Percentiles rank a stretch among this genome's conserved stretches.
Conservation (phyloP, 768 basidiomycete genomes). For the Auriculariales sp. region DNA sequence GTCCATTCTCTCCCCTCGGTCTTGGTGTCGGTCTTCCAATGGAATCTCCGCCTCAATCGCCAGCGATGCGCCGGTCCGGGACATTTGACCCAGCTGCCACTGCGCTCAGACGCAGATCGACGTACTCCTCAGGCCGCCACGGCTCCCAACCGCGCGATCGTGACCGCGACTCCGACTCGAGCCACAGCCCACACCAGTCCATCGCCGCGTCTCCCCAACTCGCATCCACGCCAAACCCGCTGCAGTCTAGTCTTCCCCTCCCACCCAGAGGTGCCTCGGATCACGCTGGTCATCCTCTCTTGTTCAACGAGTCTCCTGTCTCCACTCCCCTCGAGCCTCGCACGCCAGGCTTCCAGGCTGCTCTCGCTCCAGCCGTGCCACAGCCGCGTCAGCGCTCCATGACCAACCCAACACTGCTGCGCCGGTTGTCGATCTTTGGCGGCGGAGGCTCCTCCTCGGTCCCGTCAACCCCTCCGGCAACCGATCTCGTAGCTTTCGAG, state of each 20-base stretch:
- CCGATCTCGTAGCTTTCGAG: too few species aligned
- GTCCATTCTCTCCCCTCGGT: conserved; percentile 26
- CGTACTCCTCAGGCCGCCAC: not conserved
- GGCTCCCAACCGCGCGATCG: not conserved
- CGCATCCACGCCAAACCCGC: conserved; percentile 22
- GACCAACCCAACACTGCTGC: not conserved
- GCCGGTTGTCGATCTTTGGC: not conserved
- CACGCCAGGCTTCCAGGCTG: not conserved
- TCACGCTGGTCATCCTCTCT: too few species aligned
- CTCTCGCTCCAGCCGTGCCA: not conserved
- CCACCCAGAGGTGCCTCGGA: too few species aligned
- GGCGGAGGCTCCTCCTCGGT: too few species aligned
- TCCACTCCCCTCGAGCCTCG: not conserved
- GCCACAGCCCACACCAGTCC: not conserved
- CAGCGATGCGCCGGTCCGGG: too few species aligned
- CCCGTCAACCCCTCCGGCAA: too few species aligned
- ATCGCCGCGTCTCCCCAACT: too few species aligned
- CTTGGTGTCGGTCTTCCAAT: conserved; percentile 9
- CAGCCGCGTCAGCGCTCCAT: not conserved
- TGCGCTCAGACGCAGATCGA: not conserved
- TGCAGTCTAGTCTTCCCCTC: conserved; percentile 9
- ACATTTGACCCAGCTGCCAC: too few species aligned
- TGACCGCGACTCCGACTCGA: not conserved
- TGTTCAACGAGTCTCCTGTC: not conserved
- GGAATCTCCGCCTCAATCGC: too few species aligned